Base-by-base conservation (phyloP, 257 asterid genomes). In the Gynochthodes officinalis region DNA sequence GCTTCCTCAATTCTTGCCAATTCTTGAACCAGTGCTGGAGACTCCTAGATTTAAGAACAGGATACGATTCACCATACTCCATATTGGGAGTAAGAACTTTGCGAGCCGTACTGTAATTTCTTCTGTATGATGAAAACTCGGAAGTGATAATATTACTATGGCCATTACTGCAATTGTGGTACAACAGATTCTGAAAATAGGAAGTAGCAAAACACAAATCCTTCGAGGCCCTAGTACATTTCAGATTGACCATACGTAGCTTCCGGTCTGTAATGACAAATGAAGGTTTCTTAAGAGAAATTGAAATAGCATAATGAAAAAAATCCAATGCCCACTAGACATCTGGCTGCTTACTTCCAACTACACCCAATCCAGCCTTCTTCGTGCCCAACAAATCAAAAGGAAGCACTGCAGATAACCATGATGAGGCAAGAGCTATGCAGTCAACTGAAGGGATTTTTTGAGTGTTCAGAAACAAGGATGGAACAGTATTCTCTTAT, bases 1-100 rank as follows among this genome's bases (percentile, higher is more conserved):
- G 67, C 83, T 73, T 86, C 82, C 98, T 87, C 81, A 85, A 64
- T 73, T 89, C 84, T 77, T 86, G 96, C 98, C 97, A 90, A 76
- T 90, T 89, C 85, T 93, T 93, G 89, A 85, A 90, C 95, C 90
- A 79, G 74, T 93, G 92, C 76, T 82, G 92, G 63, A 89, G 77
- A 28, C 80, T 70, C 7, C 52, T 54, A 18, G 85, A 18, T 73
- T 42, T 83, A 76, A 85, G 83, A 75, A 85, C 58, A 55, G 86
- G 80, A 75, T 89, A 80, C 67, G 42, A 53, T 60, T 79, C 71
- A 35, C 40, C 19, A 33, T 57, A 75, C 7, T 55, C 46, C 52
- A 27, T 30, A 60, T 62, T 75, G 25, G 61, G 78, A 58, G 84
- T 70, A 72, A 33, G 40, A 40, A 32, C 71, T 61, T 57, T 39